These are phyloP conservation scores for Phytophthora litchii DNA, from an alignment of 352 stramenopile genomes.

Conservation along the genomic window DNA sequence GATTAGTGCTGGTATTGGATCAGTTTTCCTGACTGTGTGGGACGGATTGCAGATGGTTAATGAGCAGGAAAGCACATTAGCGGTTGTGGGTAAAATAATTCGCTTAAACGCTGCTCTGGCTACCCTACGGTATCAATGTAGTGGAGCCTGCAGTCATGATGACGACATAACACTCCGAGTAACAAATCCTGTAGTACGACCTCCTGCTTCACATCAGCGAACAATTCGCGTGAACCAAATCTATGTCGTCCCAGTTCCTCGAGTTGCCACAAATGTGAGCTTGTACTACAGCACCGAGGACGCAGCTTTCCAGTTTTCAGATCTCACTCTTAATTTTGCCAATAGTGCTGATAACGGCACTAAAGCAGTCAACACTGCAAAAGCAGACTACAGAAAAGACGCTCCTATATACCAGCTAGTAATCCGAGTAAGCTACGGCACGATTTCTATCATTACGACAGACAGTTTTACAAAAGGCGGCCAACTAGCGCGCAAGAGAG, in stretches of 20 bases:
- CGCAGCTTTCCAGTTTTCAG: conserved; percentile 46
- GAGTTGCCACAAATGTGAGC: conserved; percentile 26
- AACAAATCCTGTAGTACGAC: conserved; percentile 11
- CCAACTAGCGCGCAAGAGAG: background rate
- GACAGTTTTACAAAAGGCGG: background rate
- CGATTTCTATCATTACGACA: conserved; percentile 7
- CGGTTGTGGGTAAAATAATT: background rate
- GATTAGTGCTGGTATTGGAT: background rate
- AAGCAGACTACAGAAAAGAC: conserved; percentile 1
- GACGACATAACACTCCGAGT: conserved; percentile 29
- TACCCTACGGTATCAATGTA: conserved; percentile 19
- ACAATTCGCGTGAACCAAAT: conserved; percentile 31
- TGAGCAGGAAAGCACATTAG: background rate
- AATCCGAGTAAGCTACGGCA: conserved; percentile 29
- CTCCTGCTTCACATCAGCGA: conserved; percentile 25
- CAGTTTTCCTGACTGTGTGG: background rate
- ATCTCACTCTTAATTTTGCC: conserved; percentile 33
- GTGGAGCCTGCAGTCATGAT: background rate
- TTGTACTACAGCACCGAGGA: conserved; percentile 53
- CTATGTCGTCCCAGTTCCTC: conserved; percentile 33
- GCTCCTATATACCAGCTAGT: conserved; percentile 17
- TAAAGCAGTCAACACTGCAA: conserved; percentile 1
- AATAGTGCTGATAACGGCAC: background rate
- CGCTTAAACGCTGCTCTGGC: conserved; percentile 29
- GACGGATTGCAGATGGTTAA: background rate